phyloP scores from a whole-genome alignment of 1,284 basidiomycete species.

The Cystobasidiaceae sp. region DNA sequence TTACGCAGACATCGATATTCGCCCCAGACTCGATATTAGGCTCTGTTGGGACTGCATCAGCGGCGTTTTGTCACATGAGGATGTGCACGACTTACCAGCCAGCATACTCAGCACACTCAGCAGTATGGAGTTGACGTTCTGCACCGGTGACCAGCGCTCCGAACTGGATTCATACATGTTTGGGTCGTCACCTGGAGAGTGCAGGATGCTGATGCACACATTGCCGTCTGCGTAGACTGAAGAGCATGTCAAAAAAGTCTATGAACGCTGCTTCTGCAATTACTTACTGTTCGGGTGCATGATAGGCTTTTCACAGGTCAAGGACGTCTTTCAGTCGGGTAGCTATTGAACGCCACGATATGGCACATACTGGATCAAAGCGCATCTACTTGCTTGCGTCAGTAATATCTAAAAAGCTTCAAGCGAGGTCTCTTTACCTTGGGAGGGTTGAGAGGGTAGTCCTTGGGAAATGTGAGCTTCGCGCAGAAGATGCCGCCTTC shows the following conservation, averaged over 20 bases:
- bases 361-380: conserved; percentile 31
- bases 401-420: neutral
- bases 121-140: conserved; percentile 88
- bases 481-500: conserved; percentile 96
- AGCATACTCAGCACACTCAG: conserved; percentile 96
- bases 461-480: conserved; percentile 80
- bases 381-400: conserved; percentile 26
- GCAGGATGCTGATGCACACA: conserved; percentile 97
- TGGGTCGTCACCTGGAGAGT: conserved; percentile 87
- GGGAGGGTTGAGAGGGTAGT: conserved; percentile 93
- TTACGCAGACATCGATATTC: conserved; percentile 70
- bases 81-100: conserved; percentile 59
- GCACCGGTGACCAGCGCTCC: conserved; percentile 97
- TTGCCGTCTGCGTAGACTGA: conserved; percentile 86
- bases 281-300: conserved; percentile 93
- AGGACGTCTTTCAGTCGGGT: neutral
- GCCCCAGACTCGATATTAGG: conserved; percentile 99
- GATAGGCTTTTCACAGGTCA: conserved; percentile 54
- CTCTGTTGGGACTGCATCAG: conserved; percentile 53
- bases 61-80: conserved; percentile 7
- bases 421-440: conserved; percentile 49
- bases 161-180: conserved; percentile 75
- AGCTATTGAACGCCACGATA: neutral
- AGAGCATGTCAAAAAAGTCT: neutral
- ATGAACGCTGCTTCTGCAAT: neutral